Base-by-base conservation (phyloP, 2,329 filamentous ascomycete genomes). In the Aureobasidium sp. region DNA sequence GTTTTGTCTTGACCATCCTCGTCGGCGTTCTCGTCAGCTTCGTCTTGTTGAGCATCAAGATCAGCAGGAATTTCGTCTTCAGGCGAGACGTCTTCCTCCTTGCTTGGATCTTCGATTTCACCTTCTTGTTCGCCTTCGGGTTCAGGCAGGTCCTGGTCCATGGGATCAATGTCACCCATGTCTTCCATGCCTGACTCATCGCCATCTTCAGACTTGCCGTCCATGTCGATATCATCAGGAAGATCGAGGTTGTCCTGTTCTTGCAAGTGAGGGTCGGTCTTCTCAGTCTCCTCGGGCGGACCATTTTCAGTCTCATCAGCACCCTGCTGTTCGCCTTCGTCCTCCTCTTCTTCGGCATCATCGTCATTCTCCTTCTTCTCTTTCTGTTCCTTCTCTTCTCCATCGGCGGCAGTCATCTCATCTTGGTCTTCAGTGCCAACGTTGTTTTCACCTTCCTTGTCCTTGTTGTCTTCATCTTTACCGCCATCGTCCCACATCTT, bases 401-500 rank as follows among this genome's bases (percentile, higher is more conserved):
- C 70, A 50, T 82, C 78, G n/a, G 74, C 71, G n/a, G 74, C 73
- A 60, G 77, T 77, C 44, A 76, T 74, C 57, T 78, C 71, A 58
- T 80, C 76, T 34, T 79, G 70, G 27, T 75, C 81, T 75, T 68
- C 79, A 66, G 76, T 84, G 67, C 75, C 78, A 47, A 77, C 71
- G 46, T 73, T 74, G 12, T 78, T 82, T 61, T 91, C 86, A 6
- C 85, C 87, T 70, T 90, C 80, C 70, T 90, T 88, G 48, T 97
- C 89, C 67, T 94, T 94, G 52, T 93, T 86, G 52, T 92, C 86
- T 48, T 92, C 83, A 52, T 87, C 82, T 5, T 56, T 56, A 41
- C 78, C 77, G 50, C 87, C 86, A 42, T 91, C 92, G 74, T 99
- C 92, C 94, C 94, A 99, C 84, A 97, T 91, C 80, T 97, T 99